Base-by-base conservation (phyloP, 148 eudicot species). In the Spergularia marina region DNA sequence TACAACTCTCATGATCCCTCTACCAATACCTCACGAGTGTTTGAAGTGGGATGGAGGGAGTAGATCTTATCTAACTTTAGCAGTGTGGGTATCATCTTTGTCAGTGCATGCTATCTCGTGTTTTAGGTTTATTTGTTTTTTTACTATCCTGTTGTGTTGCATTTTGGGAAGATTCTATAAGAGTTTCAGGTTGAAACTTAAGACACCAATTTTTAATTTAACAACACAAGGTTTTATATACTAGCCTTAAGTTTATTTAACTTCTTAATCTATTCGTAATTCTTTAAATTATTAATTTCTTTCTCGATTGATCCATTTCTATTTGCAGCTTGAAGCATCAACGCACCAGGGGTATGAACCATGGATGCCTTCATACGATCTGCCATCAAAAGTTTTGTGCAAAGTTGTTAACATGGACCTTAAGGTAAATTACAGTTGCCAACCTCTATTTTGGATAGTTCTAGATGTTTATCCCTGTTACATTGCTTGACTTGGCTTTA, bases 321-420 rank as follows among this genome's bases (percentile, higher is more conserved):
- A 18, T 76, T 70, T 86, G 68, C 88, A 94, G 98, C 94, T 94
- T 72, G 97, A 90, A 82, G 97, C 97, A 59, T 94, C 98, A 41
- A 94, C 89, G 10, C 88, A 90, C 74, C 91, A 91, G 87, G 97
- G 89, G 59, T 72, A 83, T 61, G 92, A 89, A 55, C 90, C 90
- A 40, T 87, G 89, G 69, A 87, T 91, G 81, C 98, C 98, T 53
- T 87, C 87, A 39, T 94, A 91, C 81, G 87, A 92, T 79, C 78
- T 94, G 76, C 96, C 98, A 20, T 87, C 94, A 7, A 94, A 94
- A 84, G 89, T 94, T 79, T 84, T 91, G 17, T 94, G 98, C 89
- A 89, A 86, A 84, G 98, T 94, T 69, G 77, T 86, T 84, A 68
- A 89, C 79, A 86, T 94, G 77, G 83, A 83, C 14, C 92, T 91